These are phyloP conservation scores for Russula lepida DNA, from an alignment of 768 basidiomycete species.

Conservation along the genomic window DNA sequence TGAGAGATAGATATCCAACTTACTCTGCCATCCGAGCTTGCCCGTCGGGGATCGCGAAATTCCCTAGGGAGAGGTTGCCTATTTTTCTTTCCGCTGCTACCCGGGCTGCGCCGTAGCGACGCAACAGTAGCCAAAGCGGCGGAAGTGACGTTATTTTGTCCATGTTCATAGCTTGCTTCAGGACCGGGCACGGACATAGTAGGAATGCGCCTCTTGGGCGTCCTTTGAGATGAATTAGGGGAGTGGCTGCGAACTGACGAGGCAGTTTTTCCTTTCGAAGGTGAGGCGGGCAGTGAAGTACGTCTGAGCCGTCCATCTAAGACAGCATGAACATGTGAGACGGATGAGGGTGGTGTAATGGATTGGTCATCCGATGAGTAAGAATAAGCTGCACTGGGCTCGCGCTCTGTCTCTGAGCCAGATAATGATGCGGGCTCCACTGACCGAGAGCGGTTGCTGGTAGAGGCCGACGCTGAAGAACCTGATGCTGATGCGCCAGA, in stretches of 20 bases:
- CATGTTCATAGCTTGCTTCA: constrained; percentile 22
- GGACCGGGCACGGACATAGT: constrained; percentile 27
- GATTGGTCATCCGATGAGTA: constrained; percentile 34
- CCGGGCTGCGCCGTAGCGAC: constrained; percentile 45
- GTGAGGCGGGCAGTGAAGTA: constrained; percentile 42
- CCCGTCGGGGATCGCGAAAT: constrained; percentile 34
- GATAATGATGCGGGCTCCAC: constrained; percentile 33
- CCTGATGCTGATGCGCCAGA: constrained; percentile 23
- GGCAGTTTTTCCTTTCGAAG: constrained; percentile 26
- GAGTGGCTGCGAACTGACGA: constrained; percentile 27
- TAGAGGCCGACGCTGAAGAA: constrained; percentile 26
- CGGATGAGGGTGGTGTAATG: constrained; percentile 32
- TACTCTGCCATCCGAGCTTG: constrained; percentile 37
- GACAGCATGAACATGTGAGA: constrained; percentile 19
- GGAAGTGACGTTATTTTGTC: constrained; percentile 38
- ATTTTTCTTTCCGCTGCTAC: constrained; percentile 29
- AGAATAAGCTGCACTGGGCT: constrained; percentile 30
- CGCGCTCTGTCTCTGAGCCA: constrained; percentile 79
- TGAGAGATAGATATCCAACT: constrained; percentile 15
- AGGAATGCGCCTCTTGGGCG: constrained; percentile 38
- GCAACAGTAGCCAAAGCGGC: constrained; percentile 57
- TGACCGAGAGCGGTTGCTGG: constrained; percentile 30
- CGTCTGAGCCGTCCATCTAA: constrained; percentile 34
- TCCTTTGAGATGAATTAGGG: constrained; percentile 32
- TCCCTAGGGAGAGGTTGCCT: constrained; percentile 47